A percentile compares a stretch with the other conserved stretches of the same genome.
phyloP scores from a whole-genome alignment of 495 filamentous ascomycete genomes.

The Penicillium flavigenum region DNA sequence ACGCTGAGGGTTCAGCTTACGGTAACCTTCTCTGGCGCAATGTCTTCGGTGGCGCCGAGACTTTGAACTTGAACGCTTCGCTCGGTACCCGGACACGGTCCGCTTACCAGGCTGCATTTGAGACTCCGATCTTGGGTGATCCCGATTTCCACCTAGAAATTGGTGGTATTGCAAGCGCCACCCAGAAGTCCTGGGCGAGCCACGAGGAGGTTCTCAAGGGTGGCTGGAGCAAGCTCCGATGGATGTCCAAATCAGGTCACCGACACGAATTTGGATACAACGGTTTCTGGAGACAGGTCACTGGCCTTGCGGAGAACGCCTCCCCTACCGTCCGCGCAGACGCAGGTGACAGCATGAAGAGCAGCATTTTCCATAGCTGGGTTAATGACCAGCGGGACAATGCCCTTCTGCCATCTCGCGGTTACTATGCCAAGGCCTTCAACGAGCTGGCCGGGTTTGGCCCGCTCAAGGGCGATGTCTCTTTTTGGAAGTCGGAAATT shows the following conservation, averaged over 20 bases:
- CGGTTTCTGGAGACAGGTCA: conserved; percentile 84
- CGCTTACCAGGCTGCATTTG: conserved; percentile 80
- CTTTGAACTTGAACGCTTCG: conserved; percentile 78
- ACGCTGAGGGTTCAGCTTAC: conserved; percentile 88
- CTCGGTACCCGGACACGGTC: conserved; percentile 85
- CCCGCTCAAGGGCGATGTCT: conserved; percentile 80
- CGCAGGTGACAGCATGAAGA: conserved; percentile 90
- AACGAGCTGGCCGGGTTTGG: conserved; percentile 87
- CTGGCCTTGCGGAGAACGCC: conserved; percentile 67
- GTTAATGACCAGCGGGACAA: conserved; percentile 75
- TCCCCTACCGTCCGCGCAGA: conserved; percentile 78
- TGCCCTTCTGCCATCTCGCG: conserved; percentile 74
- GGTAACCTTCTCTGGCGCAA: conserved; percentile 81
- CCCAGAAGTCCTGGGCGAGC: conserved; percentile 84
- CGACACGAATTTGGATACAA: conserved; percentile 76
- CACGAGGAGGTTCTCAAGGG: conserved; percentile 90
- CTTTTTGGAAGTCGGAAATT: conserved; percentile 82
- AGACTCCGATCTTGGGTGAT: conserved; percentile 75
- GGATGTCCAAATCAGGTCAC: conserved; percentile 59
- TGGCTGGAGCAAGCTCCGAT: conserved; percentile 71
- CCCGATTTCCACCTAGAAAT: conserved; percentile 74
- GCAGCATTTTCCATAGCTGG: conserved; percentile 78
- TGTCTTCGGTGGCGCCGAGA: conserved; percentile 91
- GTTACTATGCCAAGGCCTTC: conserved; percentile 71
- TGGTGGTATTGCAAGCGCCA: conserved; percentile 75